A percentile compares a stretch with the other conserved stretches of the same genome.
These are phyloP conservation scores for Sutorius eximius DNA, from an alignment of 1,284 basidiomycete species.

Conservation along the genomic window DNA sequence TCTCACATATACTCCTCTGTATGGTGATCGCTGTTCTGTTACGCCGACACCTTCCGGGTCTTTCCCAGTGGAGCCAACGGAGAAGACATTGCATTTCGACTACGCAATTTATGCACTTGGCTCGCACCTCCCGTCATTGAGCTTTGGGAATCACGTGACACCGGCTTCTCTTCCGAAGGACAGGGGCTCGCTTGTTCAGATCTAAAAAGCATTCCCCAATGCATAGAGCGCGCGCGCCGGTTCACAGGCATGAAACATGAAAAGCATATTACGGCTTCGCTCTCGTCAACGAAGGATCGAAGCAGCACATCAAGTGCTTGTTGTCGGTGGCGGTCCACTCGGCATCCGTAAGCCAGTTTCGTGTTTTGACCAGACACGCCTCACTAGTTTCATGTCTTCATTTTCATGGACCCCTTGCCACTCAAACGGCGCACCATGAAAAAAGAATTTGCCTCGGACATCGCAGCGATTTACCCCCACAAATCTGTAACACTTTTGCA, in stretches of 20 bases:
- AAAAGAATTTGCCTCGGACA: slow-evolving; percentile 65
- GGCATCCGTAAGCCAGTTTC: slow-evolving; percentile 52
- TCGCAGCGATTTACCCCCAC: slow-evolving; percentile 57
- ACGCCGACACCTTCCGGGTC: slow-evolving; percentile 27
- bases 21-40: slow-evolving; percentile 36
- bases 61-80: slow-evolving; percentile 35
- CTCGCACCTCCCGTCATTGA: slow-evolving; percentile 55
- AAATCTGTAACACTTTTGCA: slow-evolving; percentile 70
- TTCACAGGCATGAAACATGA: slow-evolving; percentile 50
- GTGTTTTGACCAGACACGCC: background rate
- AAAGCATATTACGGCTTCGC: slow-evolving; percentile 50
- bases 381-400: background rate
- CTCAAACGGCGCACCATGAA: background rate
- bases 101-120: slow-evolving; percentile 61
- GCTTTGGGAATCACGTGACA: slow-evolving; percentile 42
- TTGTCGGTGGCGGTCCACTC: slow-evolving; percentile 62
- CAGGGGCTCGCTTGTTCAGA: background rate
- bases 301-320: slow-evolving; percentile 45
- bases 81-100: slow-evolving; percentile 44
- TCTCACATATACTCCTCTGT: slow-evolving; percentile 47
- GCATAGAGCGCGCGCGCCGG: background rate
- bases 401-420: background rate
- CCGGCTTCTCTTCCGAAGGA: background rate
- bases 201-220: background rate
- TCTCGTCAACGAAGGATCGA: slow-evolving; percentile 46